Evolutionary conservation across 208 protist genomes (phyloP).

Genomic region (Trypanosoma boissoni): DNA sequence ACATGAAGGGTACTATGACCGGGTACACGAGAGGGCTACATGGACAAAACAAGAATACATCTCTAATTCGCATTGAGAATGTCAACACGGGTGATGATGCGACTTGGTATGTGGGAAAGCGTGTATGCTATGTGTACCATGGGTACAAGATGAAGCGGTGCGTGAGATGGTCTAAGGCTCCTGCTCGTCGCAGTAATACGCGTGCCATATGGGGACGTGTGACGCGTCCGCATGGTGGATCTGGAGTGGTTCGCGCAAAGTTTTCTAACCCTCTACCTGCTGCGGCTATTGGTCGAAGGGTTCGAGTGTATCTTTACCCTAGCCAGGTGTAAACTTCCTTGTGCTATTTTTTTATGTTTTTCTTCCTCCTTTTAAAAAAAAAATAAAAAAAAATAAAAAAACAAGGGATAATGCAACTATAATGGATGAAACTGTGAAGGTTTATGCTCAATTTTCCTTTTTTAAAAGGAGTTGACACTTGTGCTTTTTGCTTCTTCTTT

Average conservation of each 20-base stretch:
- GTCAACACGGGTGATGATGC: conserved; percentile 93
- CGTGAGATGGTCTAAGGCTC: conserved; percentile 82
- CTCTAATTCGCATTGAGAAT: conserved; percentile 95
- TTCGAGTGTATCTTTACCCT: conserved; percentile 98
- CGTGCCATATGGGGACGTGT: conserved; percentile 98
- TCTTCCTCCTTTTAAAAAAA: background rate
- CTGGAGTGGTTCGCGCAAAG: conserved; percentile 95
- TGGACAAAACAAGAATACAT: conserved; percentile 93
- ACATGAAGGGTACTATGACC: conserved; percentile 90
- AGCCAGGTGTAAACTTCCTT: conserved; percentile 91
- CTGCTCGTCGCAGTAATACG: conserved; percentile 81
- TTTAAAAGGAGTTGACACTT: no score
- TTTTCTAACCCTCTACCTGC: conserved; percentile 96
- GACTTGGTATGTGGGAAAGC: conserved; percentile 98
- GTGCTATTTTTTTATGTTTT: conserved; percentile 15
- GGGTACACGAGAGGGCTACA: conserved; percentile 87
- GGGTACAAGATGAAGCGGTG: conserved; percentile 90
- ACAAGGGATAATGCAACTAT: no score
- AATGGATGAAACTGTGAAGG: no score
- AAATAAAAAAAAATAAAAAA: no score
- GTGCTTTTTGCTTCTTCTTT: no score
- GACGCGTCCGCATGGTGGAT: conserved; percentile 95
- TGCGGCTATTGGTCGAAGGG: conserved; percentile 90
- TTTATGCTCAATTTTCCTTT: no score
- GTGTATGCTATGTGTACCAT: conserved; percentile 97